Evolutionary conservation across 495 filamentous ascomycete genomes (phyloP).

Genomic region (Trichocladium uniseriatum): DNA sequence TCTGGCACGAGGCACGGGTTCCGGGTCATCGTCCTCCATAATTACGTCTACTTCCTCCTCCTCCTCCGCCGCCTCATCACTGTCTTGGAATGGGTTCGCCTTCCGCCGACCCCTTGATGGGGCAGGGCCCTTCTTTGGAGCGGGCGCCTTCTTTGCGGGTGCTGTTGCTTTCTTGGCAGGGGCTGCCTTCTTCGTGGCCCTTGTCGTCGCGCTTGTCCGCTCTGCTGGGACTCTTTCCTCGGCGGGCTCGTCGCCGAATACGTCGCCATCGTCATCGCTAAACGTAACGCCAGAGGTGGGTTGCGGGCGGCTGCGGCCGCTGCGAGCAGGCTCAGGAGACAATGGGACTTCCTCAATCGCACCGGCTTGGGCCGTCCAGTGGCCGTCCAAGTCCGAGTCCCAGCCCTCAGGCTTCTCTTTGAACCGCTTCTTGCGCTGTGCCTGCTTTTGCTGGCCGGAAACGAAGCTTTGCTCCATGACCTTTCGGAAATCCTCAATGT

Average conservation of each 20-base stretch:
- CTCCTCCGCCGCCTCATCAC: slow-evolving; percentile 54
- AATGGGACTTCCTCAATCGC: slow-evolving; percentile 46
- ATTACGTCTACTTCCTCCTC: slow-evolving; percentile 55
- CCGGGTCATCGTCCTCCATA: slow-evolving; percentile 55
- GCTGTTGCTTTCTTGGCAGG: slow-evolving; percentile 30
- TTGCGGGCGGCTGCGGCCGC: slow-evolving; percentile 23
- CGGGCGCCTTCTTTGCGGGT: slow-evolving; percentile 33
- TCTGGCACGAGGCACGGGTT: slow-evolving; percentile 19
- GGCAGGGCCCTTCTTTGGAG: slow-evolving; percentile 28
- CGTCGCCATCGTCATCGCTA: slow-evolving; percentile 31
- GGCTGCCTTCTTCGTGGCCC: slow-evolving; percentile 32
- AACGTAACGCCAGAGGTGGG: slow-evolving; percentile 12
- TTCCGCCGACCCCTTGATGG: slow-evolving; percentile 30
- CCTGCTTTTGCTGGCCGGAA: slow-evolving; percentile 54
- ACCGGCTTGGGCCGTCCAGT: slow-evolving; percentile 71
- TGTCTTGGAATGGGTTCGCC: slow-evolving; percentile 46
- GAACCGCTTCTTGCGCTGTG: slow-evolving; percentile 41
- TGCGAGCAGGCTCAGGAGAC: slow-evolving; percentile 36
- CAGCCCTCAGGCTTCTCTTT: slow-evolving; percentile 74
- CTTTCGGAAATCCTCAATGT: slow-evolving; percentile 61
- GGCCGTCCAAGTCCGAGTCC: slow-evolving; percentile 78
- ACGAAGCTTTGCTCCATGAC: slow-evolving; percentile 65
- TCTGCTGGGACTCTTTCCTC: slow-evolving; percentile 25
- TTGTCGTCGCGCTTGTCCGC: slow-evolving; percentile 25
- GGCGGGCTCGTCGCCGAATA: slow-evolving; percentile 29